These are phyloP conservation scores for Cyclostephanos invisitatus DNA, from an alignment of 108 stramenopile species.

Conservation along the genomic window DNA sequence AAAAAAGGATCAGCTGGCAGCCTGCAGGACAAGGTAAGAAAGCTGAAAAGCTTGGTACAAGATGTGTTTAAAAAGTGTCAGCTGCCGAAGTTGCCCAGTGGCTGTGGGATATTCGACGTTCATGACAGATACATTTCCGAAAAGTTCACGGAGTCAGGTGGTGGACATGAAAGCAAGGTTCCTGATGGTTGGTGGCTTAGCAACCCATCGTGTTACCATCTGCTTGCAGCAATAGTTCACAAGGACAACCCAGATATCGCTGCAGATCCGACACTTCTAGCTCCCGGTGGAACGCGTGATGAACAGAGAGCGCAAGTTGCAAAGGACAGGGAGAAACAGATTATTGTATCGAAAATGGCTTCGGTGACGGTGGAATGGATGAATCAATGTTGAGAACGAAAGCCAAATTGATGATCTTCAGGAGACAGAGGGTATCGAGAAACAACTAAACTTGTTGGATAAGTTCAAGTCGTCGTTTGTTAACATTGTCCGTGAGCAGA, in stretches of 20 bases:
- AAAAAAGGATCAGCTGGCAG: conserved; percentile 1
- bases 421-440: conserved; percentile 7
- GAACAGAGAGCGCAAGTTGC: neutral
- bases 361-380: conserved; percentile 5
- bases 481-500: neutral
- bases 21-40: neutral
- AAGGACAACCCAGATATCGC: conserved; percentile 3
- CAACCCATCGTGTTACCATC: neutral
- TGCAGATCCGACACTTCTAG: neutral
- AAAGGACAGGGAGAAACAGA: neutral
- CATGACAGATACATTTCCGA: too few relatives aligned
- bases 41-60: neutral
- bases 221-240: conserved; percentile 1
- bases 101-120: too few relatives aligned
- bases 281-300: neutral
- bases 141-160: too few relatives aligned
- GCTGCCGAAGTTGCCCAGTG: too few relatives aligned
- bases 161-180: too few relatives aligned
- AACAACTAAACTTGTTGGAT: conserved; percentile 4
- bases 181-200: too few relatives aligned
- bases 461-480: conserved; percentile 5
- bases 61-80: neutral
- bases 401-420: conserved; percentile 4
- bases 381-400: conserved; percentile 13
- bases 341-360: neutral